A percentile compares a stretch with the other conserved stretches of the same genome.
phyloP scores from a whole-genome alignment of 2,329 filamentous ascomycete species.

The Phaeoacremonium minimum region DNA sequence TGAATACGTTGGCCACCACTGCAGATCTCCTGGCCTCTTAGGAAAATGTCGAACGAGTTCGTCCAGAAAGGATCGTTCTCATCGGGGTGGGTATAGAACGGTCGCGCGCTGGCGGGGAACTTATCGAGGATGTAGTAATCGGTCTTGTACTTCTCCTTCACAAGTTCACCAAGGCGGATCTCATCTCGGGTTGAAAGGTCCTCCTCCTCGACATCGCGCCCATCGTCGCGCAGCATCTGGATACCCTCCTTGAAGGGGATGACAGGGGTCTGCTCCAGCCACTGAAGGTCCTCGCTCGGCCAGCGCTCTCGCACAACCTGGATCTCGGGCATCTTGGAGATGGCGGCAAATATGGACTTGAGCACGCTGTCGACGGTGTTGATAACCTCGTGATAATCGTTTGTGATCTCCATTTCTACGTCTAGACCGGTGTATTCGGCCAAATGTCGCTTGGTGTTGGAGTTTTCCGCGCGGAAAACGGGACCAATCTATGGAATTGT shows the following conservation, averaged over 20 bases:
- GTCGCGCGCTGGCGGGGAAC: constrained; percentile 78
- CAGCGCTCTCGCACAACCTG: constrained; percentile 78
- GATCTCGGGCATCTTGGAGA: constrained; percentile 61
- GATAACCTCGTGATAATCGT: constrained; percentile 86
- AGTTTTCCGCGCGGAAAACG: constrained; percentile 92
- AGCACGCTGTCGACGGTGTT: constrained; percentile 73
- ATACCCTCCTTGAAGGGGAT: constrained; percentile 78
- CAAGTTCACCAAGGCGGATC: constrained; percentile 76
- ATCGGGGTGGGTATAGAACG: constrained; percentile 89
- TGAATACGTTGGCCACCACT: constrained; percentile 93
- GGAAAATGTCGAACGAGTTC: constrained; percentile 93
- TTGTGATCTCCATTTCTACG: constrained; percentile 86
- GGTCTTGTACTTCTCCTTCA: constrained; percentile 81
- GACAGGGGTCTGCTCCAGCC: constrained; percentile 79
- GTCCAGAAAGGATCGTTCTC: constrained; percentile 68
- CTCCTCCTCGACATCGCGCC: constrained; percentile 65
- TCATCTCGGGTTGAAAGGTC: constrained; percentile 84
- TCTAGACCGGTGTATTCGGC: constrained; percentile 93
- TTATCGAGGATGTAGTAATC: constrained; percentile 96
- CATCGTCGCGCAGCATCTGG: constrained; percentile 77
- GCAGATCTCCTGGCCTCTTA: constrained; percentile 88
- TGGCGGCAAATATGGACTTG: constrained; percentile 64
- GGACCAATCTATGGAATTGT: constrained; percentile 54
- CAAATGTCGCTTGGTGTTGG: constrained; percentile 89
- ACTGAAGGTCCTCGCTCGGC: constrained; percentile 81